phyloP scores from a whole-genome alignment of 306 rosid genomes.

The Rosa lucieae region DNA sequence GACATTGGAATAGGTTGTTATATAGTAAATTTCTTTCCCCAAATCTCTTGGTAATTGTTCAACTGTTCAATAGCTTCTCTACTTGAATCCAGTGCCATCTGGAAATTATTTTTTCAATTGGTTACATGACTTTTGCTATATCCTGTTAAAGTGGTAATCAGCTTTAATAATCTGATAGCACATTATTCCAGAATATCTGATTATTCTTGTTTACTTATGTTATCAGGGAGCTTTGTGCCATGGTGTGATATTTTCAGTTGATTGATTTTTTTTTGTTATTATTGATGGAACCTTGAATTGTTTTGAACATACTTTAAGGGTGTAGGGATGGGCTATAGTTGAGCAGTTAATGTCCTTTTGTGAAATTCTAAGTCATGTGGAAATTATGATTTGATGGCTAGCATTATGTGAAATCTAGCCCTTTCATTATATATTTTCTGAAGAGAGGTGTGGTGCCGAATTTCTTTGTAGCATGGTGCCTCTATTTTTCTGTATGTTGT shows the following conservation, averaged over 20 bases:
- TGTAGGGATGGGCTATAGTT: neutral
- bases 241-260: neutral
- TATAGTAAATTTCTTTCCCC: slow-evolving; percentile 35
- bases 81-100: slow-evolving; percentile 1
- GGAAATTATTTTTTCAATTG: neutral
- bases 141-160: neutral
- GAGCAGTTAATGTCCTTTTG: neutral
- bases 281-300: neutral
- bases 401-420: slow-evolving; percentile 1
- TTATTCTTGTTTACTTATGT: slow-evolving; percentile 3
- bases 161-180: neutral
- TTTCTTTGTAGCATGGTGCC: neutral
- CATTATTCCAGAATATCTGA: neutral
- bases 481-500: neutral
- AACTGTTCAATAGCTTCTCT: slow-evolving; percentile 16
- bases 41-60: slow-evolving; percentile 30
- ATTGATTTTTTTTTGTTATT: neutral
- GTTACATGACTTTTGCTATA: neutral
- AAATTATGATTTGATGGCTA: neutral
- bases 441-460: neutral
- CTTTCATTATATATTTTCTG: neutral
- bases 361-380: slow-evolving; percentile 1
- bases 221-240: neutral
- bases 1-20: slow-evolving; percentile 78
- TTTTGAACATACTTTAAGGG: neutral